A percentile compares a stretch with the other conserved stretches of the same genome.
phyloP scores from a whole-genome alignment of 306 rosid genomes.

The Arachis stenosperma region DNA sequence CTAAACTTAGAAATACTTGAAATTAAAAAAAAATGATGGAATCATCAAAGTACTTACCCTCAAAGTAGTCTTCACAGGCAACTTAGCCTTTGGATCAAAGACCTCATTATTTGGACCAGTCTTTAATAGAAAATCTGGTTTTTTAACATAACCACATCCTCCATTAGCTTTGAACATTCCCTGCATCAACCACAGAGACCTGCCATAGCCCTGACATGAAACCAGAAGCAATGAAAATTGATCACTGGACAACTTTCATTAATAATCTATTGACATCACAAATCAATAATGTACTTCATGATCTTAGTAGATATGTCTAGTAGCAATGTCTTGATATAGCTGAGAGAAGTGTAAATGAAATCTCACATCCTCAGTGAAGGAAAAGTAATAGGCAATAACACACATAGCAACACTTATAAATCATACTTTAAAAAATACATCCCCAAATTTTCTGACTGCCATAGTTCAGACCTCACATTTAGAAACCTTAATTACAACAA shows the following conservation, averaged over 20 bases:
- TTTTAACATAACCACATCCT: slow-evolving; percentile 88
- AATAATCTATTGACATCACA: slow-evolving; percentile 27
- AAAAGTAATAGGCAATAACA: not conserved
- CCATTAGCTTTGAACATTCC: slow-evolving; percentile 98
- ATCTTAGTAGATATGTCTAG: slow-evolving; percentile 3
- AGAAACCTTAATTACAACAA: slow-evolving; percentile 22
- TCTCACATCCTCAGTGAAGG: slow-evolving; percentile 7
- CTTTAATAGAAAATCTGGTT: slow-evolving; percentile 79
- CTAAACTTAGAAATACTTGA: not conserved
- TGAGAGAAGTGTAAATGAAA: slow-evolving; percentile 14
- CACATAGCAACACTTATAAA: not conserved
- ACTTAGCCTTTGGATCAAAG: slow-evolving; percentile 67
- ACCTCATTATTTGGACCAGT: slow-evolving; percentile 55
- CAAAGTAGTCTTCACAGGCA: slow-evolving; percentile 64
- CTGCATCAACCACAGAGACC: slow-evolving; percentile 97
- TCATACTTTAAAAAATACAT: not conserved
- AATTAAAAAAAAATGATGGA: not conserved
- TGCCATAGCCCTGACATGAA: slow-evolving; percentile 78
- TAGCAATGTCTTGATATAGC: slow-evolving; percentile 23
- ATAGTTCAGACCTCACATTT: slow-evolving; percentile 22
- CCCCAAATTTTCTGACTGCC: slow-evolving; percentile 6
- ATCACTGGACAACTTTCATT: slow-evolving; percentile 30
- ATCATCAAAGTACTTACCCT: slow-evolving; percentile 55
- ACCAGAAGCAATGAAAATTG: slow-evolving; percentile 27
- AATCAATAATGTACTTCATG: slow-evolving; percentile 25